These are phyloP conservation scores for Pichia exigua DNA, from an alignment of 805 yeast species.

Conservation along the genomic window DNA sequence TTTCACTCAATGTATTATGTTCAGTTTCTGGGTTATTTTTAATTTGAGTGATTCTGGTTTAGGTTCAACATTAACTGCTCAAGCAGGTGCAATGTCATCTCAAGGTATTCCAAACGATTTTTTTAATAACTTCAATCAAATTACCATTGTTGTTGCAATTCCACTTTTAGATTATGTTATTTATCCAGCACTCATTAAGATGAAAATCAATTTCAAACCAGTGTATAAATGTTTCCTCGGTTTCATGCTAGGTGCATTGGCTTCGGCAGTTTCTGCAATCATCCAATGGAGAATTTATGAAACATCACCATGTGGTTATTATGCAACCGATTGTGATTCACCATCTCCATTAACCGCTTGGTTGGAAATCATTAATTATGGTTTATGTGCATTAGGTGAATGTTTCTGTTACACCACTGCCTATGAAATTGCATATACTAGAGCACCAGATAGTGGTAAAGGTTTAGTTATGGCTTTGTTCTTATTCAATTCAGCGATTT, in stretches of 20 bases:
- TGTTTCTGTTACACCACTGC: constrained; percentile 45
- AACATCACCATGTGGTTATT: constrained; percentile 45
- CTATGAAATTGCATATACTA: constrained; percentile 45
- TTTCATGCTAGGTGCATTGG: constrained; percentile 37
- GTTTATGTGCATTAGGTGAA: constrained; percentile 42
- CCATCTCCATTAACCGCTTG: constrained; percentile 29
- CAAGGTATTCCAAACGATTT: constrained; percentile 51
- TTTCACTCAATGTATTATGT: constrained; percentile 35
- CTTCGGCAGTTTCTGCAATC: constrained; percentile 44
- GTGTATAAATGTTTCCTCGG: constrained; percentile 40
- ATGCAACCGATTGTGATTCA: constrained; percentile 32
- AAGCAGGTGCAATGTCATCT: constrained; percentile 46
- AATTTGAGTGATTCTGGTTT: constrained; percentile 40
- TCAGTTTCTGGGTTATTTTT: constrained; percentile 34
- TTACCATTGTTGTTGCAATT: constrained; percentile 43
- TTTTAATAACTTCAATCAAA: constrained; percentile 46
- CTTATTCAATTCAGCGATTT: constrained; percentile 34
- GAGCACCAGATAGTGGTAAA: constrained; percentile 46
- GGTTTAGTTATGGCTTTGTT: constrained; percentile 42
- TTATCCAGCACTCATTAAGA: constrained; percentile 41
- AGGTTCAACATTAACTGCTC: constrained; percentile 41
- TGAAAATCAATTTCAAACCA: constrained; percentile 36
- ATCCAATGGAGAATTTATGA: constrained; percentile 40
- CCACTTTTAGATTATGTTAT: constrained; percentile 41
- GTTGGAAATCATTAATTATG: constrained; percentile 26